Evolutionary conservation across 2,329 filamentous ascomycete genomes (phyloP), one percentile per base, ranked within the genome.

Genomic region (Fusarium sp.): DNA sequence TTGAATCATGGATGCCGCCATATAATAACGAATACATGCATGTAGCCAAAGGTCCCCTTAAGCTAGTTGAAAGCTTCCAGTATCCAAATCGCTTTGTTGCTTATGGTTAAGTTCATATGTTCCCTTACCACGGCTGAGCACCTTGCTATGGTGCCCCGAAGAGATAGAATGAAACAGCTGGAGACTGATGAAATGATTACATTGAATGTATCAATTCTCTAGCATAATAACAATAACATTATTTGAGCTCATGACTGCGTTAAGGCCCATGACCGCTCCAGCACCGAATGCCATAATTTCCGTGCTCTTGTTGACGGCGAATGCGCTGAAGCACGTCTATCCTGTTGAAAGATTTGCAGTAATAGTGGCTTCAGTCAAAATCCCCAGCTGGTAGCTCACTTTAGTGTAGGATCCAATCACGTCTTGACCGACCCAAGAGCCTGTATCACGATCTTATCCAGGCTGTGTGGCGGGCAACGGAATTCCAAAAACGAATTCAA

Each of bases 401-500:
- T 39, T 14, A 28, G 24, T 11, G 24, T 28, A 38, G 14, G 18
- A n/a, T 28, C 51, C 26, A n/a, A 41, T n/a, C 14, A 20, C 26
- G 31, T 41, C 51, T 55, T n/a, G 35, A n/a, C 15, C 26, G 12
- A 18, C 14, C 14, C 11, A 39, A 41, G 22, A 41, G 26, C 9
- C 11, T 41, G 24, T 18, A 55, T 55, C 20, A 14, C 15, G 26
- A 31, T n/a, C 51, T 41, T 55, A 7, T 28, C 8, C 20, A 14
- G 7, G 24, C 26, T 11, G 15, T n/a, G 8, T 11, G 11, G 8
- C 26, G 22, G 2, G 14, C 8, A 11, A 31, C 36, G 20, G 26
- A 18, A 54, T 78, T 67, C 41, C 51, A 35, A 80, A 55, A 66
- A 33, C 24, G 52, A 79, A 57, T 28, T 63, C 61, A 39, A 41